Evolutionary conservation across 169 alveolate genomes (phyloP).

Genomic region (Eimeria praecox): DNA sequence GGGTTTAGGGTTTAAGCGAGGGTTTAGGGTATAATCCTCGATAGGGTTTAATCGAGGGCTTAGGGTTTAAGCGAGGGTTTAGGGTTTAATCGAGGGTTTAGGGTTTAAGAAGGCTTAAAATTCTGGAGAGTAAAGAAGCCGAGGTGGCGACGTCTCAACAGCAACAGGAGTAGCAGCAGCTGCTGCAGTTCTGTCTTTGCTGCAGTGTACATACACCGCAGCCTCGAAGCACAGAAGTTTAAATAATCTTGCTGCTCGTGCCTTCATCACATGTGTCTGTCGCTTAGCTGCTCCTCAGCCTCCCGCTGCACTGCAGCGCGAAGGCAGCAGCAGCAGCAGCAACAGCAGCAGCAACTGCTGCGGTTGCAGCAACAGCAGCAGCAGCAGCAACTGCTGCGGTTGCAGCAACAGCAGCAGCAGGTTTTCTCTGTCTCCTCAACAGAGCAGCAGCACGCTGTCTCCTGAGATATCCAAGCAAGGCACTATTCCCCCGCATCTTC

Average conservation of each 20-base stretch:
- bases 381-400: too few species aligned
- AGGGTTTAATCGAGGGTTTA: too few species aligned
- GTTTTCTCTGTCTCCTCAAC: background rate
- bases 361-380: background rate
- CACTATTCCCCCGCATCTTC: background rate
- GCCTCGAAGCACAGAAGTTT: background rate
- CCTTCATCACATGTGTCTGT: background rate
- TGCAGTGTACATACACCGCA: constrained; percentile 4
- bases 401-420: background rate
- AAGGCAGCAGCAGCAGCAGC: background rate
- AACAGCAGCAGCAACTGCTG: background rate
- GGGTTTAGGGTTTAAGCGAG: too few species aligned
- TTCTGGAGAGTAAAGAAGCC: background rate
- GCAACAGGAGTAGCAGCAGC: background rate
- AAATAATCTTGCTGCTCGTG: background rate
- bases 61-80: too few species aligned
- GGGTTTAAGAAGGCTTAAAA: too few species aligned
- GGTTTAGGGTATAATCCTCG: too few species aligned
- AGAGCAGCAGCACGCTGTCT: background rate
- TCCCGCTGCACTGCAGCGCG: background rate
- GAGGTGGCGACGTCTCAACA: too few species aligned
- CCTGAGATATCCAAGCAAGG: background rate
- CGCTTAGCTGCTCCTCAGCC: background rate
- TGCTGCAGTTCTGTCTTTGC: background rate
- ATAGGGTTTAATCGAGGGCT: too few species aligned